phyloP scores from a whole-genome alignment of 1,139 yeast species.

The Protomyces gravidus region DNA sequence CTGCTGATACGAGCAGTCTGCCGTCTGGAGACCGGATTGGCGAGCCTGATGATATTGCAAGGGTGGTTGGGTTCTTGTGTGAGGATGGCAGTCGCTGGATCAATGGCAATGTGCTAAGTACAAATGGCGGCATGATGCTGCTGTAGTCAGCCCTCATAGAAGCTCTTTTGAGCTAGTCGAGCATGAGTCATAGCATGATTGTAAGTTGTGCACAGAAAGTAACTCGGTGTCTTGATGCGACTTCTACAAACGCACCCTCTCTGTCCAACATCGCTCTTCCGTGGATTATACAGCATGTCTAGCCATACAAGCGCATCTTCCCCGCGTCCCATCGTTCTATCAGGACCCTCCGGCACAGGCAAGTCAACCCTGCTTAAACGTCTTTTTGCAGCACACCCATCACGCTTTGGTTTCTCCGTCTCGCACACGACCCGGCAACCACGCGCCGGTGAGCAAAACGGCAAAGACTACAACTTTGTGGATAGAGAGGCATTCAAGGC shows the following conservation, averaged over 20 bases:
- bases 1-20: not conserved
- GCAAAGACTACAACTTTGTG: slow-evolving; percentile 82
- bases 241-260: too few relatives aligned
- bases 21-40: slow-evolving; percentile 22
- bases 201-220: too few relatives aligned
- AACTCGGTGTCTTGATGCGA: too few relatives aligned
- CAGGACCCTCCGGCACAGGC: slow-evolving; percentile 98
- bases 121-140: slow-evolving; percentile 24
- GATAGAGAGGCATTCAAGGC: slow-evolving; percentile 72
- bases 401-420: slow-evolving; percentile 84
- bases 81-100: slow-evolving; percentile 23
- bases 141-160: too few relatives aligned
- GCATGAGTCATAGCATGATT: too few relatives aligned
- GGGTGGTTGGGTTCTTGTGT: slow-evolving; percentile 21
- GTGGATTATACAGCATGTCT: not conserved
- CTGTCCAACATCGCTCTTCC: not conserved
- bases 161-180: too few relatives aligned
- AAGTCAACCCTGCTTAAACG: slow-evolving; percentile 88
- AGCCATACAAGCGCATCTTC: not conserved
- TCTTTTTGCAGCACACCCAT: slow-evolving; percentile 84
- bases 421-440: slow-evolving; percentile 87
- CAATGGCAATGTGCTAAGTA: slow-evolving; percentile 17
- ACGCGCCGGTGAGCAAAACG: slow-evolving; percentile 84
- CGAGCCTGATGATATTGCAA: slow-evolving; percentile 24
- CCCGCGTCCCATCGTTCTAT: slow-evolving; percentile 81